Percentiles rank a stretch among this genome's conserved stretches.
phyloP scores from a whole-genome alignment of 768 basidiomycete species.

The Termitomyces sp. region DNA sequence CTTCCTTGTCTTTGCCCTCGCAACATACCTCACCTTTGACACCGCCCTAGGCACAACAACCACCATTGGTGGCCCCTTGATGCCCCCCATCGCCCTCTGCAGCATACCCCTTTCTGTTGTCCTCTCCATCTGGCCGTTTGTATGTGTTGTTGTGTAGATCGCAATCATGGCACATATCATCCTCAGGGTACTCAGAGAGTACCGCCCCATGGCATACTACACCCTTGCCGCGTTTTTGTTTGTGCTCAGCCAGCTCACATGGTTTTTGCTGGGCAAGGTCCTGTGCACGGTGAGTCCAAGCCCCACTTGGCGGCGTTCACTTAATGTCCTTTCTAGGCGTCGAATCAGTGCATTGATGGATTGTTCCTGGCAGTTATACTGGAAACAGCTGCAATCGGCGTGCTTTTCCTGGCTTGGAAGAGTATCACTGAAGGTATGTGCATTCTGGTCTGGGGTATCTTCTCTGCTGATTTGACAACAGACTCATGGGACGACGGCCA shows the following conservation, averaged over 20 bases:
- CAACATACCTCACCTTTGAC: constrained; percentile 84
- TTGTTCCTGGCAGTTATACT: constrained; percentile 83
- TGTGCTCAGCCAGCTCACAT: constrained; percentile 76
- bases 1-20: constrained; percentile 59
- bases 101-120: constrained; percentile 80
- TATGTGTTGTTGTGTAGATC: constrained; percentile 60
- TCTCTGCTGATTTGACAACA: constrained; percentile 11
- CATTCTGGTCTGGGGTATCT: neutral
- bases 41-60: constrained; percentile 62
- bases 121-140: constrained; percentile 68
- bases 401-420: constrained; percentile 75
- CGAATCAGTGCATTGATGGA: constrained; percentile 74
- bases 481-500: constrained; percentile 52
- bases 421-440: constrained; percentile 85
- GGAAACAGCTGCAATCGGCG: constrained; percentile 69
- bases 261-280: constrained; percentile 74
- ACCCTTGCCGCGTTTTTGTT: constrained; percentile 71
- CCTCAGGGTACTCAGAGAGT: constrained; percentile 70
- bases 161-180: constrained; percentile 80
- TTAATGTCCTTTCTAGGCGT: constrained; percentile 35
- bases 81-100: constrained; percentile 51
- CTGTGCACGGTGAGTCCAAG: constrained; percentile 57
- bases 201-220: constrained; percentile 78
- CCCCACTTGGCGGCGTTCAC: neutral
- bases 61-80: constrained; percentile 53